phyloP scores from a whole-genome alignment of 345 rosid genomes.

The Sonneratia alba region DNA sequence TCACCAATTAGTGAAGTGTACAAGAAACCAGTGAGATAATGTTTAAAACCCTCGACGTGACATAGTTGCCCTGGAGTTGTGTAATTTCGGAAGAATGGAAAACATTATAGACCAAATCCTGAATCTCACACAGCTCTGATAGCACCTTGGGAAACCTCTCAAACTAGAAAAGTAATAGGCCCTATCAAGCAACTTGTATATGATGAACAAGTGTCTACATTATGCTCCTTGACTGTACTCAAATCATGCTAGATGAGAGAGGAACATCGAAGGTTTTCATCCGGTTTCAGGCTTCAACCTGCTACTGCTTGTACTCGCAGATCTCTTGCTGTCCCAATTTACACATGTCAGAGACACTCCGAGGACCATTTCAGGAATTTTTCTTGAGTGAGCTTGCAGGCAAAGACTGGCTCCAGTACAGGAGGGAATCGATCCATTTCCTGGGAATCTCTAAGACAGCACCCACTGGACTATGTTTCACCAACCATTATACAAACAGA shows the following conservation, averaged over 20 bases:
- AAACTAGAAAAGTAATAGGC: neutral
- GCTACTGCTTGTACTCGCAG: neutral
- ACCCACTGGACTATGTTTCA: neutral
- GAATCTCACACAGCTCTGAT: neutral
- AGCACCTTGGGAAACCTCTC: neutral
- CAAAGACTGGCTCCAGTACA: neutral
- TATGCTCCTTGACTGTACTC: neutral
- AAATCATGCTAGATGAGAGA: neutral
- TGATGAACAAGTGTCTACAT: neutral
- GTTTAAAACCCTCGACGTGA: no score
- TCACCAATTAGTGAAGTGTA: no score
- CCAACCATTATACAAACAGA: neutral
- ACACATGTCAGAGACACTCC: no score
- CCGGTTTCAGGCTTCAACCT: neutral
- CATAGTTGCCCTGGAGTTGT: no score
- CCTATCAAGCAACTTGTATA: neutral
- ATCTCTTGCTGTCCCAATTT: no score
- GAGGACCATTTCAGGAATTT: neutral
- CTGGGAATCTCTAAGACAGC: neutral
- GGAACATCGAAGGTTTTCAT: neutral
- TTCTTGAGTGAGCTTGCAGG: neutral
- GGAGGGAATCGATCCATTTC: neutral
- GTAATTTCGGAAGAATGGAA: no score
- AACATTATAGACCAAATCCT: no score
- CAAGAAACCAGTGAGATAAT: no score